Base-by-base conservation (phyloP, 2,329 filamentous ascomycete species). In the Fusarium foetens region DNA sequence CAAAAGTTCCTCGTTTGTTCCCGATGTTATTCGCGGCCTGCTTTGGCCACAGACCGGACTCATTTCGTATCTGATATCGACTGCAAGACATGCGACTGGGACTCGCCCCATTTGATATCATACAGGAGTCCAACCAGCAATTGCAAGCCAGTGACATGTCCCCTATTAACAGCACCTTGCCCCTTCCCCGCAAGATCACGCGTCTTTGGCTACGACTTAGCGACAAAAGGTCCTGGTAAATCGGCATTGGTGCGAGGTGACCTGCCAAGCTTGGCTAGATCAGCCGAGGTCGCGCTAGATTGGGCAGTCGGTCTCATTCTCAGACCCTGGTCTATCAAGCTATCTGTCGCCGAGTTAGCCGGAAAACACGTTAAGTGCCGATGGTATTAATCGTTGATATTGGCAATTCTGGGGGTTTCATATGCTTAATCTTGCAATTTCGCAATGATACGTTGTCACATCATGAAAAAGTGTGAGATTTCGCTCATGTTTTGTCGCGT, bases 1-100 rank as follows among this genome's bases (percentile, higher is more conserved):
- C 64, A 67, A 67, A 67, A 67, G 64, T 67, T 51, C 48, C 43
- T 64, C 36, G 35, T 16, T 63, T 66, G 43, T 58, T 66, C 27
- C 61, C 61, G 61, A 29, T 0, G 42, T 38, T 66, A 66, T 66
- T 66, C 19, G 25, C 52, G 33, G 46, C n/a, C n/a, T n/a, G n/a
- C n/a, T n/a, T n/a, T n/a, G n/a, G n/a, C n/a, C n/a, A n/a, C n/a
- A n/a, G n/a, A n/a, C 43, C 53, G 12, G 42, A 0, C 55, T 52
- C 52, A 66, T 66, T 45, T 66, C 63, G 63, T 60, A 66, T 66
- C 41, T 57, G 16, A 36, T 25, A n/a, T n/a, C 23, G 4, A n/a
- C 41, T 49, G 17, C 53, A 36, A 49, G 41, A 49, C 41, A 57
- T 45, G 17, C 52, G 27, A 55, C 38, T 12, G n/a, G n/a, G n/a